Evolutionary conservation across 2,329 filamentous ascomycete genomes (phyloP), one percentile per base, ranked within the genome.

Genomic region (Talaromyces sp.): DNA sequence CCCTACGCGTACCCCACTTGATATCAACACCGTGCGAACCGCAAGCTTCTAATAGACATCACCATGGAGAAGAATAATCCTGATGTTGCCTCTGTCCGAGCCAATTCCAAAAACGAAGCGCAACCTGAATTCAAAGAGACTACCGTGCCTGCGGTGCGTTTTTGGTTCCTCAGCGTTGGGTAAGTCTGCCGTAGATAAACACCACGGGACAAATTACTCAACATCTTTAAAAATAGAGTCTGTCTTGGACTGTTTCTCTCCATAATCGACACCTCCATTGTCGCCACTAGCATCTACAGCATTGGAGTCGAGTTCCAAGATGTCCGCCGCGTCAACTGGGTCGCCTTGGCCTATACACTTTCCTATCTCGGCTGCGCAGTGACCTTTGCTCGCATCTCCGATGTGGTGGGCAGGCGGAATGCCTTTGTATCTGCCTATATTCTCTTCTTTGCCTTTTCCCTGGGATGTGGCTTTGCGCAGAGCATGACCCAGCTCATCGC

Each of bases 331-430:
- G 51, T 54, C 9, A 22, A 55, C n/a, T 60, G 58, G 58, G 58
- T 54, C 39, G 53, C 55, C 10, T 32, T 60, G 7, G 52, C 52
- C 6, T 60, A 60, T 17, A 52, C 55, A n/a, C 58, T 60, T 32
- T 11, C 58, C 17, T 60, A 60, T 47, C 25, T 60, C 2, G 58
- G 52, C 0, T 60, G 55, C 33, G 58, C 58, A 19, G 52, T 55
- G 13, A 54, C 22, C 6, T 60, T 60, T 54, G 58, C 58, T 13
- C 52, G 58, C 19, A 15, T 60, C 7, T 39, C 36, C 30, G 58
- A 60, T 32, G 55, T 60, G 13, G 51, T 56, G 15, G 58, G 58
- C n/a, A 52, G 58, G 47, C 58, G 63, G 60, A 64, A 57, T 42
- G 61, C 58, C 33, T 52, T 57, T 53, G 44, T 52, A 30, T 52